Conservation (phyloP, 352 stramenopile genomes). For the Phytophthora kernoviae region DNA sequence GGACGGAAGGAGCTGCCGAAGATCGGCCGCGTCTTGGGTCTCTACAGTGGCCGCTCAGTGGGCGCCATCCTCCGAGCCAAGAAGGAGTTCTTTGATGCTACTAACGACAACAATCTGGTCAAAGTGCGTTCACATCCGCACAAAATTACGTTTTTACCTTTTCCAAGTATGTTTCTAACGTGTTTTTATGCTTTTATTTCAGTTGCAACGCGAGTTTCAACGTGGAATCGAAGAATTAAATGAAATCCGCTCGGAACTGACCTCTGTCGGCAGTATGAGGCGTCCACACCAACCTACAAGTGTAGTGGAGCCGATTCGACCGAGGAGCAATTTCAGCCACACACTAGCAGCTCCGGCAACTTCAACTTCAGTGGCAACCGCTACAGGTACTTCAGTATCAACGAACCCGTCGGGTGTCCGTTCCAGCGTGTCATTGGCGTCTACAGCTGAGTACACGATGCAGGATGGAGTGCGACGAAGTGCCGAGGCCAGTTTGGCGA, state of each 20-base stretch:
- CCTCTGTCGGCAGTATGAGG: constrained; percentile 68
- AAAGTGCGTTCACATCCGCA: constrained; percentile 37
- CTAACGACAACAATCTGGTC: constrained; percentile 79
- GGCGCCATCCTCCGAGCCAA: constrained; percentile 79
- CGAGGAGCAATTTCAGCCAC: constrained; percentile 14
- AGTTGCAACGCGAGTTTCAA: constrained; percentile 81
- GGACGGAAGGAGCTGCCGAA: constrained; percentile 75
- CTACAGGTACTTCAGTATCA: background rate
- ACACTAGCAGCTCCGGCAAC: background rate
- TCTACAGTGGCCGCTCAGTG: constrained; percentile 66
- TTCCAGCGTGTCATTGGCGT: constrained; percentile 52
- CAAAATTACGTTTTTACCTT: background rate
- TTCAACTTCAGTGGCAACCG: background rate
- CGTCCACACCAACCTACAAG: constrained; percentile 54
- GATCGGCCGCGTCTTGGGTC: constrained; percentile 58
- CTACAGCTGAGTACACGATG: constrained; percentile 24
- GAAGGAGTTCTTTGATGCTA: constrained; percentile 86
- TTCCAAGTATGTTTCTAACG: background rate
- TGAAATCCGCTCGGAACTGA: constrained; percentile 77
- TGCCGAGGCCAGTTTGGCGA: constrained; percentile 58
- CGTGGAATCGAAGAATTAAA: constrained; percentile 81
- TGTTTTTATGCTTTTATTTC: background rate
- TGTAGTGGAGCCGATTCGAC: background rate
- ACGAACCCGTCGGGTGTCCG: constrained; percentile 7
- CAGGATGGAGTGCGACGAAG: constrained; percentile 29